Evolutionary conservation across 208 protist species (phyloP).

Genomic region (Strigomonas culicis): DNA sequence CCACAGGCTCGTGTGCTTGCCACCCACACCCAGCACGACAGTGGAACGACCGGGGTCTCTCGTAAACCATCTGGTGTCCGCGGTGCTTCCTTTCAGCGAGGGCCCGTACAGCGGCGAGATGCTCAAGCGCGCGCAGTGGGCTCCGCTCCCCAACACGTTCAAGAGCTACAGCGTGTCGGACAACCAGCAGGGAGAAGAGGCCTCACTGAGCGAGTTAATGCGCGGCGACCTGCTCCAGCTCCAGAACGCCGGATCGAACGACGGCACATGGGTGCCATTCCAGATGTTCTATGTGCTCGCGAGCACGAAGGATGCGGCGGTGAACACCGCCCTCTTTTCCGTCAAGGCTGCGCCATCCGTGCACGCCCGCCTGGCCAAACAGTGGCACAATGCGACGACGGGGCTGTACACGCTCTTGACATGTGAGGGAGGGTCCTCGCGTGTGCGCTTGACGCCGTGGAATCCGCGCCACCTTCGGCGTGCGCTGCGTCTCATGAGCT

Average conservation of each 20-base stretch:
- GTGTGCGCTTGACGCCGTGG: slow-evolving; percentile 28
- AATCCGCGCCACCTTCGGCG: slow-evolving; percentile 68
- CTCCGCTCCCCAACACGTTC: slow-evolving; percentile 17
- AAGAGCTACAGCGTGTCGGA: slow-evolving; percentile 17
- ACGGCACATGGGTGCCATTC: slow-evolving; percentile 34
- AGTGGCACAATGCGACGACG: slow-evolving; percentile 75
- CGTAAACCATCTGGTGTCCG: slow-evolving; percentile 5
- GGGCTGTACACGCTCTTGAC: slow-evolving; percentile 44
- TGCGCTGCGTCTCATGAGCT: slow-evolving; percentile 48
- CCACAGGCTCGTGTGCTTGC: slow-evolving; percentile 17
- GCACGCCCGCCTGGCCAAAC: slow-evolving; percentile 73
- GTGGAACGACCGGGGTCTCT: slow-evolving; percentile 5
- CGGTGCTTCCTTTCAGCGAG: slow-evolving; percentile 15
- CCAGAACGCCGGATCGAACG: slow-evolving; percentile 6
- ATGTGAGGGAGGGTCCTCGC: not conserved
- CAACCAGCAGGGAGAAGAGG: slow-evolving; percentile 9
- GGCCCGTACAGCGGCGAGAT: slow-evolving; percentile 17
- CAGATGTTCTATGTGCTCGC: slow-evolving; percentile 59
- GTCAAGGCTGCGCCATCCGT: slow-evolving; percentile 57
- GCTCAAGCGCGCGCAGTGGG: slow-evolving; percentile 8
- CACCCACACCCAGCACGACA: not conserved
- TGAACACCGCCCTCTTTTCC: slow-evolving; percentile 40
- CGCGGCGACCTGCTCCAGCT: slow-evolving; percentile 24
- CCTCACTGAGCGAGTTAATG: not conserved
- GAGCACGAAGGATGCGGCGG: not conserved